phyloP scores from a whole-genome alignment of 2,329 filamentous ascomycete species.

The Magnaporthiopsis rhizophila region DNA sequence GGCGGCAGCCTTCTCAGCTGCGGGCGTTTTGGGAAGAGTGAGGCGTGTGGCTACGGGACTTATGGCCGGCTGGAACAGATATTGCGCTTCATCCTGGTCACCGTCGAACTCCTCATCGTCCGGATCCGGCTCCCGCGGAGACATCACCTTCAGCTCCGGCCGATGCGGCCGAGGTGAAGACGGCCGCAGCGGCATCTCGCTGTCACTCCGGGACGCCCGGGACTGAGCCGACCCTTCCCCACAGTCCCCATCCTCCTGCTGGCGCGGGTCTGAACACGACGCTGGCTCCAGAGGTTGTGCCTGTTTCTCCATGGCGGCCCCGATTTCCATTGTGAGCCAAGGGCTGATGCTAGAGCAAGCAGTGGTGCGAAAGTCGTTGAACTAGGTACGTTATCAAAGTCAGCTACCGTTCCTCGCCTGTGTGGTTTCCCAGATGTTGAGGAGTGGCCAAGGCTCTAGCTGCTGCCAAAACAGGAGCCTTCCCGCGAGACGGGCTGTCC shows the following conservation, averaged over 20 bases:
- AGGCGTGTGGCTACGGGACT: constrained; percentile 48
- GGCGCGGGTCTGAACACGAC: neutral
- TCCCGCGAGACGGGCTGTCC: neutral
- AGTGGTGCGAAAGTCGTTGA: neutral
- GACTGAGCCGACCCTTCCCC: too few relatives aligned
- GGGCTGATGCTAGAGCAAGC: neutral
- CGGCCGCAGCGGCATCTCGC: too few relatives aligned
- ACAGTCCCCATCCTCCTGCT: neutral
- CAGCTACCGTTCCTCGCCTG: neutral
- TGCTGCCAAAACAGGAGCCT: neutral
- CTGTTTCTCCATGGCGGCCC: neutral
- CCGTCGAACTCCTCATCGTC: constrained; percentile 29
- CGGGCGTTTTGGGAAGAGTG: constrained; percentile 45
- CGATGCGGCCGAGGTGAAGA: neutral
- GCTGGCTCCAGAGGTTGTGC: neutral
- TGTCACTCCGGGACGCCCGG: neutral
- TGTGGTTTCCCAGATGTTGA: neutral
- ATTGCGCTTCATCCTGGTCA: constrained; percentile 49
- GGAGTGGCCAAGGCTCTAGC: neutral
- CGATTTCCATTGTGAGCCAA: neutral
- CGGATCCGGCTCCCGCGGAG: neutral
- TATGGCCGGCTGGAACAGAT: constrained; percentile 51
- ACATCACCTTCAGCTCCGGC: constrained; percentile 1
- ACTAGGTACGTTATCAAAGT: neutral
- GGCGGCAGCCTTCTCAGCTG: constrained; percentile 48